Conservation (phyloP, 345 rosid species). For the Hibiscus mutabilis region DNA sequence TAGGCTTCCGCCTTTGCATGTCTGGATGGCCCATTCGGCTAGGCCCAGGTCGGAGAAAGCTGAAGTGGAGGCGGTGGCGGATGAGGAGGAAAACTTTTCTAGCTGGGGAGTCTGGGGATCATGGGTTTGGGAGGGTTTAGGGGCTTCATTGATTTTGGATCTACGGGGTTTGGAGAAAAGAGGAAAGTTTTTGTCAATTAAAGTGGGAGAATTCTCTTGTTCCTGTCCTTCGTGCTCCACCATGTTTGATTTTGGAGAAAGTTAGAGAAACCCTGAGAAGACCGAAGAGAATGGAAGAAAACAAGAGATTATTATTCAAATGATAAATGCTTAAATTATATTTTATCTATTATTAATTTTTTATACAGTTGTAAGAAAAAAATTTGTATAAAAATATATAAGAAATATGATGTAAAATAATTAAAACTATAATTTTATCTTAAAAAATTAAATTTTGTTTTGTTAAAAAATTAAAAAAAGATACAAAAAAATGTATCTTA, state of each 20-base stretch:
- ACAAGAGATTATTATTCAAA: too few relatives aligned
- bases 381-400: too few relatives aligned
- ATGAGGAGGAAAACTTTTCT: conserved; percentile 30
- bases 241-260: background rate
- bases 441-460: too few relatives aligned
- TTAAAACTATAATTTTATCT: too few relatives aligned
- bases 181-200: conserved; percentile 35
- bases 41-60: conserved; percentile 65
- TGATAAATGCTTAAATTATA: too few relatives aligned
- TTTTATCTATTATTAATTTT: too few relatives aligned
- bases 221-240: background rate
- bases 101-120: conserved; percentile 19
- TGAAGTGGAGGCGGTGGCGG: background rate
- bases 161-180: conserved; percentile 43
- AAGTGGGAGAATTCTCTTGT: conserved; percentile 9
- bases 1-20: conserved; percentile 78
- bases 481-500: too few relatives aligned
- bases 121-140: conserved; percentile 23
- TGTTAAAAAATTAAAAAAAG: too few relatives aligned
- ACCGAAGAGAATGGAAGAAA: background rate
- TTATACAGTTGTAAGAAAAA: too few relatives aligned
- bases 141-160: background rate
- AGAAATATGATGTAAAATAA: too few relatives aligned
- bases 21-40: conserved; percentile 74
- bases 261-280: background rate